These are phyloP conservation scores for Eruca vesicaria DNA, from an alignment of 441 rosid genomes.

Conservation along the genomic window DNA sequence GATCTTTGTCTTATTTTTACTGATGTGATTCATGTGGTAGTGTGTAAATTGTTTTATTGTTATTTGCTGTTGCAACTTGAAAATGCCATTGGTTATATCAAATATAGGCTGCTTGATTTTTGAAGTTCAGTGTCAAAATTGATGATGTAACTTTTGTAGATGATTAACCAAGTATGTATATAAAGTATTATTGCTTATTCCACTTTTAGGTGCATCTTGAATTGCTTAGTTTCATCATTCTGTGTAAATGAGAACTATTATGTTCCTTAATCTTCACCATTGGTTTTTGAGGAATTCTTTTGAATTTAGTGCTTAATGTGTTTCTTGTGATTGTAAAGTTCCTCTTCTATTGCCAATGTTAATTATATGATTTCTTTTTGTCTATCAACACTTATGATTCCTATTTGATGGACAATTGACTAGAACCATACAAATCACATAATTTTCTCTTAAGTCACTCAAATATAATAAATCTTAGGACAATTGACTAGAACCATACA, in stretches of 20 bases:
- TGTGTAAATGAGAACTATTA: neutral
- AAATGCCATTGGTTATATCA: neutral
- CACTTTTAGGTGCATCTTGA: too few species aligned
- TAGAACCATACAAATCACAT: too few species aligned
- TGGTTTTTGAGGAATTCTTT: neutral
- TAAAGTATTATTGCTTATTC: neutral
- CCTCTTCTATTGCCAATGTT: neutral
- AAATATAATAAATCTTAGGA: too few species aligned
- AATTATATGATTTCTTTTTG: too few species aligned
- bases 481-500: too few species aligned
- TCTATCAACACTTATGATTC: too few species aligned
- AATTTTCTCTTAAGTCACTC: too few species aligned
- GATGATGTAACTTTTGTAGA: constrained; percentile 1
- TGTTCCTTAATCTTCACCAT: neutral
- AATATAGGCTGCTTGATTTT: constrained; percentile 2
- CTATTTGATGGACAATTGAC: too few species aligned
- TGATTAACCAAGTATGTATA: neutral
- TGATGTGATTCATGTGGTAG: constrained; percentile 1
- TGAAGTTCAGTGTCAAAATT: neutral
- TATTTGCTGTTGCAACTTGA: neutral
- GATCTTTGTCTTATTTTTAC: constrained; percentile 5
- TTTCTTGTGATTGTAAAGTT: neutral
- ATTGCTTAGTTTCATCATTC: neutral
- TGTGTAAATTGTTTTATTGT: neutral
- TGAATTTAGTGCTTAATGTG: neutral